Evolutionary conservation across 179 eudicot species (phyloP), one percentile per base, ranked within the genome.

Genomic region (Heliamphora pulchella): DNA sequence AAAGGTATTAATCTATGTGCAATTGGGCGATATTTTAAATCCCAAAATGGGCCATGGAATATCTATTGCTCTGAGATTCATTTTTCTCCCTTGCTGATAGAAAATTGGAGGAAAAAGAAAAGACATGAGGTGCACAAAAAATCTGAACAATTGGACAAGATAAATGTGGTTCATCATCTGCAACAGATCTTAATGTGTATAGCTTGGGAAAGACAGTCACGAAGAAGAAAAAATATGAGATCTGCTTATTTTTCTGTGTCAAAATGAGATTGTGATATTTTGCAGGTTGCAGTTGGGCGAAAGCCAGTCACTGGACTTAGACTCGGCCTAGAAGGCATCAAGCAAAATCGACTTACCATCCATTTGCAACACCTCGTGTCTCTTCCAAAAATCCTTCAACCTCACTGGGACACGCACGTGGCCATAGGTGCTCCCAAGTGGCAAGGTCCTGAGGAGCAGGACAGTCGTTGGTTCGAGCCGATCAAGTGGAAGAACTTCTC

Each of bases 371-470:
- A 96, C 83, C 85, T 96, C n/a, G 93, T 91, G 22, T 94, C 99
- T 3, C 98, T 96, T 73, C 99, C 99, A 0, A 96, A 96, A 83
- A 89, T 92, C 73, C 97, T 96, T 55, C 98, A 94, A 74, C 99
- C 98, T 58, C 98, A 96, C 63, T 96, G 99, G 99, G 99, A 92
- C 82, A 62, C 96, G 9, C 98, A 96, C 83, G 87, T 94, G 89
- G 94, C 97, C 78, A 96, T 96, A 7, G 99, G 99, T 58, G 97
- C 97, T 63, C 99, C 92, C 62, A 94, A 86, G 78, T 96, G 99
- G 99, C 92, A 89, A 82, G 99, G 99, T 47, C 97, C 98, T 0
- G 98, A 95, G 78, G 98, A 95, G 88, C 98, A 95, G 81, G 98
- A 95, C 70, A 94, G 99, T 84, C 95, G 99, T 55, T 96, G 99